A percentile compares a stretch with the other conserved stretches of the same genome.
Conservation (phyloP, 345 rosid genomes). For the Isatis tinctoria region DNA sequence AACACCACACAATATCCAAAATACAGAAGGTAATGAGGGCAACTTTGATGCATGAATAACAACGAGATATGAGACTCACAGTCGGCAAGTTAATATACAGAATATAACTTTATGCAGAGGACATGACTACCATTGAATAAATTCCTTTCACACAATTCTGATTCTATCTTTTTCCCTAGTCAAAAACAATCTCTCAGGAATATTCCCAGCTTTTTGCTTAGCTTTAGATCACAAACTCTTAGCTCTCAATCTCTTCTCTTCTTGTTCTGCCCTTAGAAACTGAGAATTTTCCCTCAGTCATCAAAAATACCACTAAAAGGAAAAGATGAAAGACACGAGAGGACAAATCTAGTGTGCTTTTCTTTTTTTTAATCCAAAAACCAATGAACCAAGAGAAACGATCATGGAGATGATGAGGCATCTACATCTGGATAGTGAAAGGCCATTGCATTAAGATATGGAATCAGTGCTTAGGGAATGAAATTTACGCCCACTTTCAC, state of each 20-base stretch:
- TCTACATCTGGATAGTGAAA: conserved; percentile 21
- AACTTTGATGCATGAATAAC: background rate
- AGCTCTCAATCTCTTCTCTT: background rate
- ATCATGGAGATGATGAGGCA: conserved; percentile 10
- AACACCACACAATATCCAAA: background rate
- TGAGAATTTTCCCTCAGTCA: background rate
- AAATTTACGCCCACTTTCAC: conserved; percentile 10
- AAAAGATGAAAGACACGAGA: background rate
- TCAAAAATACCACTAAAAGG: background rate
- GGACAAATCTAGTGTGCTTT: background rate
- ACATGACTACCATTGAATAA: conserved; percentile 23
- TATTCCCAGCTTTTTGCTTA: conserved; percentile 10
- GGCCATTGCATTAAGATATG: conserved; percentile 29
- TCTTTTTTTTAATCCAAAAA: background rate
- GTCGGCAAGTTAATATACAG: background rate
- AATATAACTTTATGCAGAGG: conserved; percentile 16
- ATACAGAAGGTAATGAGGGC: background rate
- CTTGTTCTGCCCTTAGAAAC: background rate
- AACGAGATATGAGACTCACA: background rate
- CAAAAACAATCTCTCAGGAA: conserved; percentile 4
- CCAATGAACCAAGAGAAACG: background rate
- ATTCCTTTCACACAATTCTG: background rate
- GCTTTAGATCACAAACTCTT: conserved; percentile 8
- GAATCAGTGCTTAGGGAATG: conserved; percentile 30
- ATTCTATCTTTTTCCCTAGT: conserved; percentile 1